These are phyloP conservation scores for Globisporangium middletonii DNA, from an alignment of 352 stramenopile genomes.

Conservation along the genomic window DNA sequence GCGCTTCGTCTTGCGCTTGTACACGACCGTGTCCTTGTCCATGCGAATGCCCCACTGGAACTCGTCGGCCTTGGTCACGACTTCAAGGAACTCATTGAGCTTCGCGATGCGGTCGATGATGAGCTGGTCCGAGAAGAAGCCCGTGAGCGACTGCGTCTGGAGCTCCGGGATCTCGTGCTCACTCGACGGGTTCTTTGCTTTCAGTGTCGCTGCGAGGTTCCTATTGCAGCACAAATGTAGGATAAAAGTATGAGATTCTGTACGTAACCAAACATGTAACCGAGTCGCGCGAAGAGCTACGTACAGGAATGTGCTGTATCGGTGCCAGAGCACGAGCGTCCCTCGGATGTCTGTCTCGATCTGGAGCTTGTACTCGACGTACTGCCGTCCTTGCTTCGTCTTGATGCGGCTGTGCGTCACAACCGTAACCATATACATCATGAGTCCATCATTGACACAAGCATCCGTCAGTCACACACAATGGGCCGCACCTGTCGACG, in stretches of 20 bases:
- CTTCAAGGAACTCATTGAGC: conserved; percentile 83
- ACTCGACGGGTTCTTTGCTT: conserved; percentile 71
- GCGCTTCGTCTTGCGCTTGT: conserved; percentile 86
- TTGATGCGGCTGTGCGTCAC: conserved; percentile 51
- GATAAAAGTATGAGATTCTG: not conserved
- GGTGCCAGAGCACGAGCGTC: conserved; percentile 83
- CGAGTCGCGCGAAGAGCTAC: conserved; percentile 8
- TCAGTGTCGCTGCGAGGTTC: conserved; percentile 74
- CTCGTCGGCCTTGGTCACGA: conserved; percentile 77
- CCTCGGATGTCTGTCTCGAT: conserved; percentile 85
- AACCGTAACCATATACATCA: not conserved
- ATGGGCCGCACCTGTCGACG: conserved; percentile 58
- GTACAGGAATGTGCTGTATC: conserved; percentile 86
- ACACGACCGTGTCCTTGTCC: conserved; percentile 87
- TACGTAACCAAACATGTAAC: too few relatives aligned
- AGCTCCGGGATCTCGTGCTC: conserved; percentile 76
- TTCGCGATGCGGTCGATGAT: conserved; percentile 83
- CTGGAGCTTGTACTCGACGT: conserved; percentile 86
- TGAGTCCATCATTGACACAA: not conserved
- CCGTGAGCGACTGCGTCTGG: conserved; percentile 76
- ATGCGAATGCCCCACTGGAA: conserved; percentile 89
- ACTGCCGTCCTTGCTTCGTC: conserved; percentile 80
- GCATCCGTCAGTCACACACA: not conserved
- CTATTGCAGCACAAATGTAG: conserved; percentile 14
- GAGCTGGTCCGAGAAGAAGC: conserved; percentile 82